phyloP scores from a whole-genome alignment of 2,329 filamentous ascomycete species.

The Pestalotiopsis sp. region DNA sequence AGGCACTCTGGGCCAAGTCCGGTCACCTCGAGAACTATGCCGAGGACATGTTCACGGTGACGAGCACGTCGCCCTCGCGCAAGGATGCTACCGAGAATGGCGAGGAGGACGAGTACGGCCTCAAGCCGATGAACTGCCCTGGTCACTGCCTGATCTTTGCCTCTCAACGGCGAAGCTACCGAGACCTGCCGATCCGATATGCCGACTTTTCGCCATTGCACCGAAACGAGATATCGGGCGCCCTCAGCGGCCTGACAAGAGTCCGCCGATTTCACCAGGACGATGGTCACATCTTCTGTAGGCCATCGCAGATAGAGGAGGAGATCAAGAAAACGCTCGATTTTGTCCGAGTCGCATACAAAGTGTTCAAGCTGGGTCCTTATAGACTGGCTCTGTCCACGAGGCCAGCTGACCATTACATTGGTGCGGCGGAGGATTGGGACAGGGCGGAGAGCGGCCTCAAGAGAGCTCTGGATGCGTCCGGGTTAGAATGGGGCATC shows the following conservation, averaged over 20 bases:
- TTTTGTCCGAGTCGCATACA: conserved; percentile 48
- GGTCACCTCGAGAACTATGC: conserved; percentile 89
- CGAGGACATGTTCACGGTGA: conserved; percentile 89
- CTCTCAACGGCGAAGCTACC: conserved; percentile 81
- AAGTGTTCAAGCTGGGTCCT: conserved; percentile 68
- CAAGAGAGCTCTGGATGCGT: conserved; percentile 60
- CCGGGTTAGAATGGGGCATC: conserved; percentile 68
- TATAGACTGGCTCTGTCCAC: conserved; percentile 81
- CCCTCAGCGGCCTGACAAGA: conserved; percentile 84
- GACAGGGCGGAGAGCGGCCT: conserved; percentile 68
- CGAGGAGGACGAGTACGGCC: conserved; percentile 47
- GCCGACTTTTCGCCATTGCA: conserved; percentile 96
- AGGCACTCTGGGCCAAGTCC: conserved; percentile 80
- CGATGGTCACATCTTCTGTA: conserved; percentile 95
- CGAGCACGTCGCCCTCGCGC: conserved; percentile 47
- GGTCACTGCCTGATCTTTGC: conserved; percentile 89
- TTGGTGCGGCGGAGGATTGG: conserved; percentile 70
- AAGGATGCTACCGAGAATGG: conserved; percentile 26
- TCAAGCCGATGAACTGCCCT: conserved; percentile 99
- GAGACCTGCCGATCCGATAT: conserved; percentile 86
- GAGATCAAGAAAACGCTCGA: conserved; percentile 50
- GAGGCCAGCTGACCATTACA: conserved; percentile 72
- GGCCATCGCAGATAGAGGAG: conserved; percentile 56
- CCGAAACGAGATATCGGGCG: conserved; percentile 92
- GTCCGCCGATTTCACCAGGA: conserved; percentile 95